Base-by-base conservation (phyloP, 208 protist species). In the Borovskyia barvae region DNA sequence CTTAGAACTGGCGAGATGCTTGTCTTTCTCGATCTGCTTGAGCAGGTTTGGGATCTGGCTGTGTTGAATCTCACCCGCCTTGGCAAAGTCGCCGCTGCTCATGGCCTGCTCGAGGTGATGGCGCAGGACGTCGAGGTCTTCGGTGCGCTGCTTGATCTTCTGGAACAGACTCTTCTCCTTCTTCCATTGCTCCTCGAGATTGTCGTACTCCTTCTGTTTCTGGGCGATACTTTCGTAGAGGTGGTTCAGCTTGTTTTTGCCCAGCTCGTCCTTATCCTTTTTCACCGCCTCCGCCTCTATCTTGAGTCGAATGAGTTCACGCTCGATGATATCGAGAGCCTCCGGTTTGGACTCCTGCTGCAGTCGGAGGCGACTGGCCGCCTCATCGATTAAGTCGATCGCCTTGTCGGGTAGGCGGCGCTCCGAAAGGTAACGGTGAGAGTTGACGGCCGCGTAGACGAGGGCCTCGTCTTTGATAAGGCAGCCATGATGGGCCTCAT, bases 341-440 rank as follows among this genome's bases (percentile, higher is more conserved):
- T 98, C 97, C 0, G 97, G 97, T 72, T 99, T 97, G 2, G 88
- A 97, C 66, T 99, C 95, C 60, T 98, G 85, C 79, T 98, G 85
- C 39, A 99, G 75, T 28, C 91, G 76, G 61, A 97, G 69, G 11
- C 84, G 87, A 45, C 96, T 94, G 54, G 88, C 80, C 1, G 98
- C 97, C 75, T 99, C 98, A 66, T 99, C 98, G 25, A 99, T 80
- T 9, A 99, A 80, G 78, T 99, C 98, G 50, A 99, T 99, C 2
- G 98, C 97, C 77, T 99, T 99, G 76, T 99, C 98, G 8, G 98
- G 98, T 26, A 99, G 82, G 54, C 97, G 97, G 11, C 98, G 80
- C 29, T 98, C 85, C 5, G 92, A 85, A 42, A 99, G 97, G 79
- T 99, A 99, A 22, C 98, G 81, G 69, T 98, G 73, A 17, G 88